Evolutionary conservation across 1,284 basidiomycete genomes (phyloP).

Genomic region (Baeospora myosura): DNA sequence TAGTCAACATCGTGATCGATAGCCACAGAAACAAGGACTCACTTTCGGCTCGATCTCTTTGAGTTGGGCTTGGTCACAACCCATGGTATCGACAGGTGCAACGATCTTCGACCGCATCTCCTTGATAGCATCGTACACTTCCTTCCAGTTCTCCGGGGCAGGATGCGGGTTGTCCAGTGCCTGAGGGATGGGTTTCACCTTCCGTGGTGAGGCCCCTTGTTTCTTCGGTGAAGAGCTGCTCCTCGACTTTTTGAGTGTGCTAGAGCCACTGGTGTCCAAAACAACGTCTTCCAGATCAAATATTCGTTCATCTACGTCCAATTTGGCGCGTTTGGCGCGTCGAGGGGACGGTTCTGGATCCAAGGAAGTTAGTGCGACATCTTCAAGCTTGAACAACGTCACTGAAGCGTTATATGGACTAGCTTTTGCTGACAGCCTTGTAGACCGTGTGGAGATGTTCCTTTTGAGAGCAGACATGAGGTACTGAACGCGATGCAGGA

Average conservation of each 20-base stretch:
- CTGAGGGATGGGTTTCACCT: conserved; percentile 40
- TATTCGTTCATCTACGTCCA: not conserved
- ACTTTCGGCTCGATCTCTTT: conserved; percentile 66
- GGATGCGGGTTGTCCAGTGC: conserved; percentile 64
- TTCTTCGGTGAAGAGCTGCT: conserved; percentile 17
- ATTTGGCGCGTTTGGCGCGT: conserved; percentile 4
- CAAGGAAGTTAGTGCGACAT: not conserved
- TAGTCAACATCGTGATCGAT: conserved; percentile 8
- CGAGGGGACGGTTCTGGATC: not conserved
- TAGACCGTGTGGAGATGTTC: too few species aligned
- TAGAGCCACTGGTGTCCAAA: not conserved
- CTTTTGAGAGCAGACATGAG: too few species aligned
- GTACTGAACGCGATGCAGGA: too few species aligned
- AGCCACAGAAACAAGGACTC: conserved; percentile 10
- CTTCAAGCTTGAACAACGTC: conserved; percentile 7
- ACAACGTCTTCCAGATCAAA: conserved; percentile 5
- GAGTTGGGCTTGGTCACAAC: conserved; percentile 65
- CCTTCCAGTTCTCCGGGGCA: conserved; percentile 65
- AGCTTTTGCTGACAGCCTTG: not conserved
- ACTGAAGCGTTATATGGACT: conserved; percentile 10
- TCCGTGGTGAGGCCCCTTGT: conserved; percentile 5
- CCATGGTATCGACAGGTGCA: conserved; percentile 92
- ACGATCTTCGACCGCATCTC: conserved; percentile 66
- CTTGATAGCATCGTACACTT: conserved; percentile 71
- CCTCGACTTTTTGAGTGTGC: conserved; percentile 1